These are phyloP conservation scores for Plantago lanceolata DNA, from an alignment of 305 asterid genomes.

Conservation along the genomic window DNA sequence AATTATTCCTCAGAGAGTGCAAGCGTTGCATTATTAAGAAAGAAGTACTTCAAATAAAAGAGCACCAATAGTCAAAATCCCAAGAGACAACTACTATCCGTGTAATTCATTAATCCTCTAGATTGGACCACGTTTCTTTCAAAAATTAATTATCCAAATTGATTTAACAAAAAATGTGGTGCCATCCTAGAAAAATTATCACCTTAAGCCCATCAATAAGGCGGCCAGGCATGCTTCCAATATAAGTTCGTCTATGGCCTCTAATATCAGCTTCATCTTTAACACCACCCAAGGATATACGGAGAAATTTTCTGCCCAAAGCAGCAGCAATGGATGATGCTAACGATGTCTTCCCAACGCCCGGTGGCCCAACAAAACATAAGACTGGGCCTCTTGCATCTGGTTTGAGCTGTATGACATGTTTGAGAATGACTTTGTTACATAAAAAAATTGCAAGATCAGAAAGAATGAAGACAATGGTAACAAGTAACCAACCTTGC, in stretches of 20 bases:
- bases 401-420: slow-evolving; percentile 79
- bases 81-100: neutral
- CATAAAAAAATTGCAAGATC: slow-evolving; percentile 15
- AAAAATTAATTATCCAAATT: slow-evolving; percentile 1
- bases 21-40: neutral
- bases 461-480: slow-evolving; percentile 21
- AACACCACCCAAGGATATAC: slow-evolving; percentile 98
- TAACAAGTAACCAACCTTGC: slow-evolving; percentile 57
- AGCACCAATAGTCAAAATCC: neutral
- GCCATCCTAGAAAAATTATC: slow-evolving; percentile 21
- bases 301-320: slow-evolving; percentile 89
- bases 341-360: slow-evolving; percentile 98
- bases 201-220: slow-evolving; percentile 99
- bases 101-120: slow-evolving; percentile 12
- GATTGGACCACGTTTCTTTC: slow-evolving; percentile 10
- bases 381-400: slow-evolving; percentile 97
- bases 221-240: slow-evolving; percentile 99
- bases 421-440: slow-evolving; percentile 24
- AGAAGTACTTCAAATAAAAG: neutral
- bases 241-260: slow-evolving; percentile 96
- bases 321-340: slow-evolving; percentile 97
- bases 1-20: slow-evolving; percentile 4
- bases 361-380: slow-evolving; percentile 99
- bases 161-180: slow-evolving; percentile 17
- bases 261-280: slow-evolving; percentile 98